Percentiles rank a stretch among this genome's conserved stretches.
These are phyloP conservation scores for Scleromitrula shiraiana DNA, from an alignment of 2,329 filamentous ascomycete species.

Conservation along the genomic window DNA sequence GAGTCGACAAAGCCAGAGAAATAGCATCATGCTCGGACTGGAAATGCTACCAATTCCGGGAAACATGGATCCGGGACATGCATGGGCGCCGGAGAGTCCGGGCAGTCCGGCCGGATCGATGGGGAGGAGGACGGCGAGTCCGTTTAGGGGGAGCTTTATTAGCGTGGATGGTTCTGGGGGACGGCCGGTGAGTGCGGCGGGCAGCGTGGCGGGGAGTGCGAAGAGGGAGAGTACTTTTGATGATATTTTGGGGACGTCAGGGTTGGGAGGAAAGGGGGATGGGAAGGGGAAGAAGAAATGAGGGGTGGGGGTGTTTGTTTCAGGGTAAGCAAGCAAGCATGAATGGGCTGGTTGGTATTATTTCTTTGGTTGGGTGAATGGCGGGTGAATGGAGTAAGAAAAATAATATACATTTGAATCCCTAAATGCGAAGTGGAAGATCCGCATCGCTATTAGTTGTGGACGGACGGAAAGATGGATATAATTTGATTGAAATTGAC, in stretches of 20 bases:
- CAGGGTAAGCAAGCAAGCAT: not conserved
- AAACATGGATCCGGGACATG: constrained; percentile 1
- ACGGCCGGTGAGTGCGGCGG: no score
- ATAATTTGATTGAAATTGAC: no score
- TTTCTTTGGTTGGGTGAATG: not conserved
- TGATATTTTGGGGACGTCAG: constrained; percentile 37
- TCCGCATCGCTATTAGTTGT: no score
- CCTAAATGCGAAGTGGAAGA: no score
- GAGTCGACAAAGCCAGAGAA: constrained; percentile 16
- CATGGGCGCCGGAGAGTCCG: not conserved
- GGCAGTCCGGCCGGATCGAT: not conserved
- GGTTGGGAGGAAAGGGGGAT: constrained; percentile 35
- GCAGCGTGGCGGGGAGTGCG: no score
- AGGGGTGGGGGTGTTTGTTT: not conserved
- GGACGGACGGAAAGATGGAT: no score
- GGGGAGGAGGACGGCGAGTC: not conserved
- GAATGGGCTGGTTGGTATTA: not conserved
- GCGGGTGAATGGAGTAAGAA: not conserved
- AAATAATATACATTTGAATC: no score
- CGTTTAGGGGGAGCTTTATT: constrained; percentile 2
- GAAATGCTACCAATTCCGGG: constrained; percentile 24
- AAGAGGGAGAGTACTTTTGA: constrained; percentile 35
- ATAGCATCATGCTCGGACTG: constrained; percentile 25
- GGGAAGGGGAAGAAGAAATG: constrained; percentile 18
- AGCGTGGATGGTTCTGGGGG: no score